Conservation (phyloP, 208 protist genomes). For the Blechomonas ayalai region DNA sequence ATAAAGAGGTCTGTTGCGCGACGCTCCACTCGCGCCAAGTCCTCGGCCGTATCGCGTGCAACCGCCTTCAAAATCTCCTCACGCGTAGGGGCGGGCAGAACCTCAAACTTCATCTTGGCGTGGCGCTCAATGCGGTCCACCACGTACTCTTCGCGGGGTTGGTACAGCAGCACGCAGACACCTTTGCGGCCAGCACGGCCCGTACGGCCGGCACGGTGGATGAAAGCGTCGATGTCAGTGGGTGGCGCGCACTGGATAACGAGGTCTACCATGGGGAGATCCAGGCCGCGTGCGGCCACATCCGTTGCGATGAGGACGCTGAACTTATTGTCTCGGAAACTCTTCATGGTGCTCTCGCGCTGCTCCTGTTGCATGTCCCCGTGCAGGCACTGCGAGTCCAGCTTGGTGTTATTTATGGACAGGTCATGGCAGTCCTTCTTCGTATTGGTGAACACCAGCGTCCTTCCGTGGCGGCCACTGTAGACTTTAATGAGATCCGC, state of each 20-base stretch:
- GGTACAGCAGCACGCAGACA: constrained; percentile 85
- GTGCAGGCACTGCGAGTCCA: constrained; percentile 93
- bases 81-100: constrained; percentile 77
- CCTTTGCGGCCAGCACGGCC: constrained; percentile 91
- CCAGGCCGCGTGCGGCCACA: constrained; percentile 85
- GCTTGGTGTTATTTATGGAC: constrained; percentile 85
- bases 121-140: constrained; percentile 88
- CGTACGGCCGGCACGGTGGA: constrained; percentile 96
- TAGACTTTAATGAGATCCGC: constrained; percentile 89
- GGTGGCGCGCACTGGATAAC: constrained; percentile 86
- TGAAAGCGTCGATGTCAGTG: constrained; percentile 91
- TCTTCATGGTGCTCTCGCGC: constrained; percentile 91
- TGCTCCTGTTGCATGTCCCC: constrained; percentile 93
- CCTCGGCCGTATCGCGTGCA: constrained; percentile 75
- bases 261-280: constrained; percentile 86
- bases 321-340: constrained; percentile 91
- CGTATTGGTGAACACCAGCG: constrained; percentile 91
- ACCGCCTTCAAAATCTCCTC: constrained; percentile 85
- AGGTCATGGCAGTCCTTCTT: constrained; percentile 91
- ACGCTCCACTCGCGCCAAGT: constrained; percentile 81
- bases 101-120: constrained; percentile 87
- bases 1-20: constrained; percentile 81
- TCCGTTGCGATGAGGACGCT: constrained; percentile 92
- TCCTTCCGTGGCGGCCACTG: constrained; percentile 74
- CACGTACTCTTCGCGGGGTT: constrained; percentile 78